A percentile compares a stretch with the other conserved stretches of the same genome.
phyloP scores from a whole-genome alignment of 345 rosid genomes.

The Hypericum androsaemum region DNA sequence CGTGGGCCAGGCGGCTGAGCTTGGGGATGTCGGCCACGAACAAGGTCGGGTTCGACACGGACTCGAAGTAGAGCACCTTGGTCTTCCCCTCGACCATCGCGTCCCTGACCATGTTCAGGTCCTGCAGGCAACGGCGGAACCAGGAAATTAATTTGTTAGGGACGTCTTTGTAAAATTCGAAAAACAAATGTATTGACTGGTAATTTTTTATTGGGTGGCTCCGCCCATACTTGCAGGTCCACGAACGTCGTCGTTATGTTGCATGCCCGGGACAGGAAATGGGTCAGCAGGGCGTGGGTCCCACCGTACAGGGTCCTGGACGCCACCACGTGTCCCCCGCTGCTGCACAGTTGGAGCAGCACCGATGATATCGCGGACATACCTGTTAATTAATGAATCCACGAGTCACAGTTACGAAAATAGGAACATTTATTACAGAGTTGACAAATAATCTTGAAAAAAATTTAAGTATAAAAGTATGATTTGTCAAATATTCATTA shows the following conservation, averaged over 20 bases:
- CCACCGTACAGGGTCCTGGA: slow-evolving; percentile 76
- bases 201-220: no score
- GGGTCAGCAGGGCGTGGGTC: slow-evolving; percentile 78
- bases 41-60: slow-evolving; percentile 78
- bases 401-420: no score
- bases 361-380: slow-evolving; percentile 96
- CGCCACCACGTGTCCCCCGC: slow-evolving; percentile 94
- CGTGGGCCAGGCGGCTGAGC: slow-evolving; percentile 75
- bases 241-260: slow-evolving; percentile 84
- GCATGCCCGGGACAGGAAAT: slow-evolving; percentile 73
- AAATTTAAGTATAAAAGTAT: no score
- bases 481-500: no score
- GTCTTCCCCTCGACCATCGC: slow-evolving; percentile 63
- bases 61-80: slow-evolving; percentile 73
- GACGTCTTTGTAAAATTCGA: no score
- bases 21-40: slow-evolving; percentile 67
- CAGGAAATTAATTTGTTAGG: no score
- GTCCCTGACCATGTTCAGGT: slow-evolving; percentile 40
- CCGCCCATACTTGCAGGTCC: slow-evolving; percentile 18
- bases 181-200: no score
- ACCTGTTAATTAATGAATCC: slow-evolving; percentile 29
- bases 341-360: slow-evolving; percentile 80
- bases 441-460: no score
- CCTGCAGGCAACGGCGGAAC: slow-evolving; percentile 13
- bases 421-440: no score